Evolutionary conservation across 306 rosid genomes (phyloP).

Genomic region (Trifolium dubium): DNA sequence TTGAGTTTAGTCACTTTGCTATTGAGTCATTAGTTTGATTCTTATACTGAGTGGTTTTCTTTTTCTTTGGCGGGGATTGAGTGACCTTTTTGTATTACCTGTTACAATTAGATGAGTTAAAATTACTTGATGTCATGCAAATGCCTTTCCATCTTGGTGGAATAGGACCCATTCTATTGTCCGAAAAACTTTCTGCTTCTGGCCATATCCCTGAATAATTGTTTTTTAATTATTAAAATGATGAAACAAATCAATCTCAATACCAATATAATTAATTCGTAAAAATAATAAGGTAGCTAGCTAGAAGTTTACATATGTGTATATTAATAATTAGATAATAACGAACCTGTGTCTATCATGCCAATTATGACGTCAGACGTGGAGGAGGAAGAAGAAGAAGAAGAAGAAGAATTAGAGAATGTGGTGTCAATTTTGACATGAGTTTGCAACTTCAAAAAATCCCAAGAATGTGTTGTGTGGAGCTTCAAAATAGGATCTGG

Average conservation of each 20-base stretch:
- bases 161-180: slow-evolving; percentile 58
- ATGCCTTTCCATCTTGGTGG: slow-evolving; percentile 82
- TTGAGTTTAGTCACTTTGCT: too few species aligned
- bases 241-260: background rate
- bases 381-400: background rate
- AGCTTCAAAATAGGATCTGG: slow-evolving; percentile 68
- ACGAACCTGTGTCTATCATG: slow-evolving; percentile 65
- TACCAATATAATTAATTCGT: background rate
- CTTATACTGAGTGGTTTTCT: too few species aligned
- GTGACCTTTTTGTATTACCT: slow-evolving; percentile 38
- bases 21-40: too few species aligned
- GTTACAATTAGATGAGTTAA: slow-evolving; percentile 73
- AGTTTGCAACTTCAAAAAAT: slow-evolving; percentile 63
- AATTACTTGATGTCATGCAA: slow-evolving; percentile 63
- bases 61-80: too few species aligned
- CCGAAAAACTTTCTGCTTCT: slow-evolving; percentile 69
- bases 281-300: too few species aligned
- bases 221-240: background rate
- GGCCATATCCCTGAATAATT: slow-evolving; percentile 78
- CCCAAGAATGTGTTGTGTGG: slow-evolving; percentile 91
- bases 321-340: background rate
- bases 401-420: slow-evolving; percentile 31
- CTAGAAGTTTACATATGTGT: too few species aligned
- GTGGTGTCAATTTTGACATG: slow-evolving; percentile 45
- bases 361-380: slow-evolving; percentile 64